phyloP scores from a whole-genome alignment of 1,139 yeast genomes.

The Blastobotrys niveus region DNA sequence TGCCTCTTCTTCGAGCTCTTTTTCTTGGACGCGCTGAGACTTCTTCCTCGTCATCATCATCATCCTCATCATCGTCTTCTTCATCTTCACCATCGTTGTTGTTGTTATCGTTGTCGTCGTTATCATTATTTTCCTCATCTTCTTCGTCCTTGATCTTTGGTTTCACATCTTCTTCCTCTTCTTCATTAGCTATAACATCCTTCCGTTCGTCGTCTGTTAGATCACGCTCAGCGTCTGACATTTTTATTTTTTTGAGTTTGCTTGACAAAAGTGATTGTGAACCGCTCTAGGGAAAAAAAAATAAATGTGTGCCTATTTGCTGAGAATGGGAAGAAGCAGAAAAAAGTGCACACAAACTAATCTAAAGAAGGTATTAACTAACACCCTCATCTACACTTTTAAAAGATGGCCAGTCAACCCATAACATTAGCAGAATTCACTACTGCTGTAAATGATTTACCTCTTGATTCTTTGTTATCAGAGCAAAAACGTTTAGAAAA shows the following conservation, averaged over 20 bases:
- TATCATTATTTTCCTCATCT: constrained; percentile 26
- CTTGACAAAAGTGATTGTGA: not conserved
- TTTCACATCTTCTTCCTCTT: constrained; percentile 29
- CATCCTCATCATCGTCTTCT: constrained; percentile 27
- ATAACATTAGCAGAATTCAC: constrained; percentile 19
- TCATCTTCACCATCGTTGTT: not conserved
- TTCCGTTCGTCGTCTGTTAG: constrained; percentile 17
- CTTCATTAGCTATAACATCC: constrained; percentile 16
- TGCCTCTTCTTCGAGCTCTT: constrained; percentile 46
- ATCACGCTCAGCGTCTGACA: constrained; percentile 11
- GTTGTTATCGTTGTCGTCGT: constrained; percentile 15
- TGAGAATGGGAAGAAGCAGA: not conserved
- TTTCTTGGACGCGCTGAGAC: constrained; percentile 4
- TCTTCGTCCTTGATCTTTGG: constrained; percentile 25
- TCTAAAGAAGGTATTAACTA: too few species aligned
- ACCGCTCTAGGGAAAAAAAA: too few species aligned
- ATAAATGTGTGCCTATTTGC: too few species aligned
- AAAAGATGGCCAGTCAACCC: constrained; percentile 7
- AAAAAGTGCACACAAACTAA: too few species aligned
- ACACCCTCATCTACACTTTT: too few species aligned
- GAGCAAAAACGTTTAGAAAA: constrained; percentile 29
- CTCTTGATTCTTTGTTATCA: constrained; percentile 17
- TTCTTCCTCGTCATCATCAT: constrained; percentile 23
- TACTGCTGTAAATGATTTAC: constrained; percentile 21
- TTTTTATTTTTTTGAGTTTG: not conserved